Evolutionary conservation across 495 filamentous ascomycete species (phyloP).

Genomic region (Trichocladium uniseriatum): DNA sequence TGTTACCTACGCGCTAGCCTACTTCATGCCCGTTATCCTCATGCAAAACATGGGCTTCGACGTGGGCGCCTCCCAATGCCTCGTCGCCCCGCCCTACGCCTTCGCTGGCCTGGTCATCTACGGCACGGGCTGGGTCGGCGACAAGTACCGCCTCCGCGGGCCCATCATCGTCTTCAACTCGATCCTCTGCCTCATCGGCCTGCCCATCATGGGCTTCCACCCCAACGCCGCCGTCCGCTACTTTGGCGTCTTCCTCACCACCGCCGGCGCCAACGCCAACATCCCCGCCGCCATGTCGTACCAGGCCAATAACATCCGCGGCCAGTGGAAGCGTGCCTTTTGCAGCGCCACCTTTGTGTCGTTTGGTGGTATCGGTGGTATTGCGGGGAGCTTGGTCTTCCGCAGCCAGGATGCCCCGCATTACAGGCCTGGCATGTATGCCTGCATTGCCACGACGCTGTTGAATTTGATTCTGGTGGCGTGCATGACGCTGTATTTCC

Average conservation of each 20-base stretch:
- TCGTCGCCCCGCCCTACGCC: constrained; percentile 54
- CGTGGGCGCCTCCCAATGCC: constrained; percentile 48
- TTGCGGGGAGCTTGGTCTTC: constrained; percentile 51
- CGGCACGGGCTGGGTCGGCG: constrained; percentile 41
- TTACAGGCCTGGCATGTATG: constrained; percentile 38
- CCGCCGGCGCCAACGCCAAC: constrained; percentile 52
- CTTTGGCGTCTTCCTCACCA: constrained; percentile 55
- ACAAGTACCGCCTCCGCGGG: constrained; percentile 49
- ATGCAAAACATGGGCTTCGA: constrained; percentile 47
- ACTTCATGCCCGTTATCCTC: constrained; percentile 61
- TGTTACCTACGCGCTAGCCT: constrained; percentile 54
- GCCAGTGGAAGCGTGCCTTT: constrained; percentile 59
- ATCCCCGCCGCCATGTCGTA: constrained; percentile 50
- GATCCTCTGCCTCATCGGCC: constrained; percentile 37
- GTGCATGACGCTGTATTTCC: constrained; percentile 24
- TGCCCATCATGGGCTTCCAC: constrained; percentile 46
- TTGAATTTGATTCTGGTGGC: constrained; percentile 30
- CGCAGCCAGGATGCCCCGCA: constrained; percentile 26
- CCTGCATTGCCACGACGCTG: constrained; percentile 33
- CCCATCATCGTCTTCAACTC: constrained; percentile 49
- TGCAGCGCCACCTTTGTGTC: constrained; percentile 50
- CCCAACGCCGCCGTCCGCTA: constrained; percentile 44
- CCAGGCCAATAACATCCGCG: constrained; percentile 60
- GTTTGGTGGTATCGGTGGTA: constrained; percentile 53
- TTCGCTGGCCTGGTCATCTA: constrained; percentile 54